Evolutionary conservation across 2,329 filamentous ascomycete species (phyloP), one percentile per base, ranked within the genome.

Genomic region (Aspergillus ustus): DNA sequence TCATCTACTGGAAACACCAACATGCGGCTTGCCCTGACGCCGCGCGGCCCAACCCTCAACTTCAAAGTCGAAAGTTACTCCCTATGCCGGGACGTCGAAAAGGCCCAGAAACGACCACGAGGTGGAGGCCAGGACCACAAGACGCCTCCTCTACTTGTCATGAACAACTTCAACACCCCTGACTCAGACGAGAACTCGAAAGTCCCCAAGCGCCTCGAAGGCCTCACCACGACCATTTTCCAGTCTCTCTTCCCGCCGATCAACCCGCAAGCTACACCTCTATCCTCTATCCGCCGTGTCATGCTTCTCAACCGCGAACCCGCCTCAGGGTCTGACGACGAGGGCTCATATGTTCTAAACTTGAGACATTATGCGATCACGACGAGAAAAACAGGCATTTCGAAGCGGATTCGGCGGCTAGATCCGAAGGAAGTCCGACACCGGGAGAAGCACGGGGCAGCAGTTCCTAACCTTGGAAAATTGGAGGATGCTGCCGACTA

Each of bases 1-100:
- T 97, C 93, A 22, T 87, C 90, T 65, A 89, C 87, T 17, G 95
- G 95, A 64, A 98, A 98, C 78, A 96, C 92, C 25, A 98, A 97
- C 73, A 80, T 99, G 75, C 88, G 95, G 66, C 84, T 99, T 52
- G 91, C 92, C 19, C 85, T 96, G 59, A 92, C 93, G 8, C 95
- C 95, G 7, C 86, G 93, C 68, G 95, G 95, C 7, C 95, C 95
- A 55, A 99, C 95, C 0, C 83, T 99, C 66, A 89, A 97, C 78
- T 99, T 99, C 78, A 85, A 93, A 63, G 92, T 99, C 51, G 92
- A 98, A 73, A 93, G 92, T 71, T 99, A 99, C 77, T 96, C 93
- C 40, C 83, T 99, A 2, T 92, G 90, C 78, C 97, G 95, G 77
- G 95, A 99, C 75, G 89, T 99, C 3, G 86, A 91, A 69, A 90